These are phyloP conservation scores for Zymoseptoria tritici DNA, from an alignment of 2,329 filamentous ascomycete genomes.

Conservation along the genomic window DNA sequence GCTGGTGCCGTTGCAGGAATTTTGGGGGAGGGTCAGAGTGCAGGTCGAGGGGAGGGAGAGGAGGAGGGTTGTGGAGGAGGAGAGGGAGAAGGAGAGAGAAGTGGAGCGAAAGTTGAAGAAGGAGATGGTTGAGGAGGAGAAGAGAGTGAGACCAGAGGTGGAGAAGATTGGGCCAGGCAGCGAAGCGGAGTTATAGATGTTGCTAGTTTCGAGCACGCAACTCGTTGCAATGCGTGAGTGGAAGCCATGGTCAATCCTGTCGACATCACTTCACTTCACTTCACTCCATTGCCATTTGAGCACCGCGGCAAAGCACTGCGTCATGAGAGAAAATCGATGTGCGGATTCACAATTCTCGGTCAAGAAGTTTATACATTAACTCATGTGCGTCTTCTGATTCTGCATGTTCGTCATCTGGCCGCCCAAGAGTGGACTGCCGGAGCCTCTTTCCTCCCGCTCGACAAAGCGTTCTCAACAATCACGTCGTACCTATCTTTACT, in stretches of 20 bases:
- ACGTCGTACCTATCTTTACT: slow-evolving; percentile 6
- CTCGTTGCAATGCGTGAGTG: background rate
- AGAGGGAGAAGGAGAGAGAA: background rate
- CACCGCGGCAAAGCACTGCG: too few species aligned
- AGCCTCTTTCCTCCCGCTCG: background rate
- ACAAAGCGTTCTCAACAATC: background rate
- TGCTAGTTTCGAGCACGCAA: too few species aligned
- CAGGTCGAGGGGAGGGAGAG: background rate
- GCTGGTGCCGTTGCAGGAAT: background rate
- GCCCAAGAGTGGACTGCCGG: background rate
- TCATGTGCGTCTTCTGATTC: background rate
- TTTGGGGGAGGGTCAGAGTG: background rate
- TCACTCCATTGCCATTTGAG: too few species aligned
- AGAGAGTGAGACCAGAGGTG: too few species aligned
- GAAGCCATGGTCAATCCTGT: too few species aligned
- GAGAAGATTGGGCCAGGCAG: background rate
- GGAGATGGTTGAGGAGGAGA: background rate
- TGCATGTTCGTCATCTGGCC: background rate
- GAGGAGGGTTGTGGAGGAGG: background rate
- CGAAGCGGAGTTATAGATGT: background rate
- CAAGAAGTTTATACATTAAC: background rate
- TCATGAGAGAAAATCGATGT: too few species aligned
- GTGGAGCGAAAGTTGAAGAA: background rate
- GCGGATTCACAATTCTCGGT: background rate
- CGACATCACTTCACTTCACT: too few species aligned